These are phyloP conservation scores for Heritiera littoralis DNA, from an alignment of 345 rosid genomes.

Conservation along the genomic window DNA sequence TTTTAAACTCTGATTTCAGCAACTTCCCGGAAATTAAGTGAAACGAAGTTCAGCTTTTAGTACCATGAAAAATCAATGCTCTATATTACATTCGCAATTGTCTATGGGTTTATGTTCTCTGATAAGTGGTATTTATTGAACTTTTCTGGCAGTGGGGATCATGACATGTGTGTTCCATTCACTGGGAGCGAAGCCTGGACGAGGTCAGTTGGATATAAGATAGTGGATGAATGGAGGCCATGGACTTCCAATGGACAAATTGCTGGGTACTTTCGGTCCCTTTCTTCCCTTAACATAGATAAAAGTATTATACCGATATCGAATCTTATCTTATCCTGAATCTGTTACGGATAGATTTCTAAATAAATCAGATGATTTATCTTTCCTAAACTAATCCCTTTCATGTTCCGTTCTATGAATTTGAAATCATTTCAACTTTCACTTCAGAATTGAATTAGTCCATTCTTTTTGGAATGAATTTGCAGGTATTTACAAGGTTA, in stretches of 20 bases:
- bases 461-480: constrained; percentile 1
- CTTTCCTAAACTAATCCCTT: background rate
- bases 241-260: constrained; percentile 67
- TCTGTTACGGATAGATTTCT: background rate
- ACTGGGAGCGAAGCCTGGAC: constrained; percentile 96
- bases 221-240: constrained; percentile 82
- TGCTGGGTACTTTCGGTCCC: constrained; percentile 61
- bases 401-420: background rate
- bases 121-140: constrained; percentile 2
- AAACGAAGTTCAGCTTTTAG: background rate
- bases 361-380: background rate
- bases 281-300: background rate
- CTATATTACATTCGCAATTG: background rate
- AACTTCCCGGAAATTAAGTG: background rate
- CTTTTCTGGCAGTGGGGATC: constrained; percentile 68
- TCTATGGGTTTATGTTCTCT: background rate
- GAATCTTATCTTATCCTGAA: background rate
- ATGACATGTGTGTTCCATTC: constrained; percentile 92
- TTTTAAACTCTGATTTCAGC: background rate
- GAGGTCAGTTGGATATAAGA: constrained; percentile 66
- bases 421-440: background rate
- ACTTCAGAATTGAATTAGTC: background rate
- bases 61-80: background rate
- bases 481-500: constrained; percentile 72
- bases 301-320: background rate